Evolutionary conservation across 768 basidiomycete genomes (phyloP), one percentile per base, ranked within the genome.

Genomic region (Kwoniella sp.): DNA sequence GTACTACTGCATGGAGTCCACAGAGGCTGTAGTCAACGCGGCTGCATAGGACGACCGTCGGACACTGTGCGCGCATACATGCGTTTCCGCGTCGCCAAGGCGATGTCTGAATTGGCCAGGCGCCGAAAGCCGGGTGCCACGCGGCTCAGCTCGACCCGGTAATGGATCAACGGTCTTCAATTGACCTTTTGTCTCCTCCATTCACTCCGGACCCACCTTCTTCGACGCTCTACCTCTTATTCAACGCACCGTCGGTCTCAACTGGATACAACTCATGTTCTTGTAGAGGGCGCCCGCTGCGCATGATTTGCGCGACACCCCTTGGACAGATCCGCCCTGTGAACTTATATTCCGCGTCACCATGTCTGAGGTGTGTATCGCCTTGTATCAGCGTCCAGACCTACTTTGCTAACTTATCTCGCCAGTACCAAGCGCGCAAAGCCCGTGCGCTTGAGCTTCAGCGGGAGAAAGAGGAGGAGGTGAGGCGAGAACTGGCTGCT

Each of bases 401-500:
- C 26, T 40, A 20, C 38, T 41, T 10, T 5, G n/a, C 26, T 29
- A 17, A 0, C 12, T 11, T 6, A 23, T 28, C 5, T 10, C 36
- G 20, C 26, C 22, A 69, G 67, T 69, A 65, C 46, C 67, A 63
- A 32, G 49, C 53, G 23, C 50, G 46, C 5, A 69, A 64, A 46
- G 57, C 57, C 12, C 59, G 56, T 12, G 62, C 62, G 28, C 38
- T 52, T 25, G 52, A 56, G 43, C 23, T 66, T 0, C 67, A 69
- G 54, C 40, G 48, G 26, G 49, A 63, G 56, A 61, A 62, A 20
- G 67, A 69, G 19, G 59, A 31, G n/a, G 57, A 53, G n/a, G 22
- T 66, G n/a, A 48, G 43, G 39, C 37, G 57, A n/a, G 67, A 69
- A 37, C 28, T 57, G 14, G 59, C 43, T 20, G 59, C 51, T 3